phyloP scores from a whole-genome alignment of 257 asterid genomes.

The Jacaranda mimosifolia region DNA sequence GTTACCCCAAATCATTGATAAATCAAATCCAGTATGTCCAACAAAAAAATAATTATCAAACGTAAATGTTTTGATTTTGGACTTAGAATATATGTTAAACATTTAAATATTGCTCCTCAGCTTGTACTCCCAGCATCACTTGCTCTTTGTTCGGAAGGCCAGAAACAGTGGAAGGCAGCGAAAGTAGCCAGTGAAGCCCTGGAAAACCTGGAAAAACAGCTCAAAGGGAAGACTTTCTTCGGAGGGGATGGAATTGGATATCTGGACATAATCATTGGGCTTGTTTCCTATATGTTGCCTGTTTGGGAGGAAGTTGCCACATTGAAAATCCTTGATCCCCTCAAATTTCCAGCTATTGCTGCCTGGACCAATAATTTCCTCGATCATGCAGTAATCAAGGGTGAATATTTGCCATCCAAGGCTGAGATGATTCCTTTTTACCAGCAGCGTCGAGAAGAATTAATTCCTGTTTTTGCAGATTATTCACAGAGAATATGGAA shows the following conservation, averaged over 20 bases:
- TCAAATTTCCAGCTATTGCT: constrained; percentile 32
- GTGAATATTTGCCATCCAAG: constrained; percentile 37
- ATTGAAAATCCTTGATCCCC: constrained; percentile 39
- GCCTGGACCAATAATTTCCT: constrained; percentile 37
- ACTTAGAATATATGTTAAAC: background rate
- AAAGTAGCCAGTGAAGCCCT: constrained; percentile 36
- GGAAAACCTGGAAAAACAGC: constrained; percentile 44
- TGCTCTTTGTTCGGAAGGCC: constrained; percentile 42
- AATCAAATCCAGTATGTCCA: no score
- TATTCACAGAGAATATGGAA: background rate
- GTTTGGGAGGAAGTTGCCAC: constrained; percentile 46
- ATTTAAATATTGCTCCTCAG: constrained; percentile 17
- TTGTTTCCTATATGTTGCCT: constrained; percentile 42
- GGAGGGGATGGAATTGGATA: constrained; percentile 55
- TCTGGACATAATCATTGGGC: constrained; percentile 50
- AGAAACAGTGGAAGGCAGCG: constrained; percentile 40
- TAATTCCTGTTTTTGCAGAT: background rate
- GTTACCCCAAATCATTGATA: no score
- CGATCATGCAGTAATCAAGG: constrained; percentile 31
- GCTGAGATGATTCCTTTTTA: constrained; percentile 30
- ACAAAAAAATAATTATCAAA: no score
- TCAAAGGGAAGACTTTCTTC: constrained; percentile 42
- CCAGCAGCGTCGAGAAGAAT: constrained; percentile 26
- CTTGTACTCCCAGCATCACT: constrained; percentile 5
- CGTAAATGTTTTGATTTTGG: no score